Evolutionary conservation across 108 stramenopile species (phyloP).

Genomic region (Nitzschia sp.): DNA sequence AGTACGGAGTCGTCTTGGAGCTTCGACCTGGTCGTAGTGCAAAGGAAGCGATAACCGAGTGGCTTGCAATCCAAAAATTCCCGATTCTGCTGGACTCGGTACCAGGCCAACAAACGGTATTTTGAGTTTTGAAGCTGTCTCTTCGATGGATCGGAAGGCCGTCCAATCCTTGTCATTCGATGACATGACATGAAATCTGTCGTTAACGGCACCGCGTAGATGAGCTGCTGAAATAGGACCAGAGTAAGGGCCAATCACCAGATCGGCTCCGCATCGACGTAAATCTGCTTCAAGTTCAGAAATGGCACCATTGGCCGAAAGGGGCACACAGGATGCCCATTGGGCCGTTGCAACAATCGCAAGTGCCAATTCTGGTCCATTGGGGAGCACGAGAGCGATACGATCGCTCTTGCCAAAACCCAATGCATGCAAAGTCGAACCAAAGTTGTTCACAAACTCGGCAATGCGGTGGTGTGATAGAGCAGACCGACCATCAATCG

Average conservation of each 20-base stretch:
- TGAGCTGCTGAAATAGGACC: background rate
- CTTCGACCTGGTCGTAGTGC: background rate
- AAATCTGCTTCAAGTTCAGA: constrained; percentile 47
- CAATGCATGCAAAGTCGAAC: constrained; percentile 35
- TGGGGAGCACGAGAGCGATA: constrained; percentile 56
- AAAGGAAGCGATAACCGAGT: background rate
- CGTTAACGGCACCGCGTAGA: background rate
- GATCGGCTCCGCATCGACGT: constrained; percentile 5
- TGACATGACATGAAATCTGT: background rate
- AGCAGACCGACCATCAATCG: constrained; percentile 9
- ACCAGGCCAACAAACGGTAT: constrained; percentile 36
- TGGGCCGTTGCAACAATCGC: constrained; percentile 36
- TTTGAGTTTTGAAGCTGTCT: constrained; percentile 17
- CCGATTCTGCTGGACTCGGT: constrained; percentile 14
- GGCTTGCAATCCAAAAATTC: background rate
- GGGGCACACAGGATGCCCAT: constrained; percentile 52
- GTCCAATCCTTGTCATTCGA: background rate
- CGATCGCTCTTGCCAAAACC: constrained; percentile 47
- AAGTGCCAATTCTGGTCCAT: constrained; percentile 60
- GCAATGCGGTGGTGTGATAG: constrained; percentile 38
- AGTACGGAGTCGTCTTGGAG: background rate
- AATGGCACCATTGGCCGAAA: constrained; percentile 41
- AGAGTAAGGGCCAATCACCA: constrained; percentile 25
- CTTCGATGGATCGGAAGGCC: constrained; percentile 2
- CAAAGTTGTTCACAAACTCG: constrained; percentile 42